Conservation (phyloP, 805 yeast species). For the Metschnikowia similis region DNA sequence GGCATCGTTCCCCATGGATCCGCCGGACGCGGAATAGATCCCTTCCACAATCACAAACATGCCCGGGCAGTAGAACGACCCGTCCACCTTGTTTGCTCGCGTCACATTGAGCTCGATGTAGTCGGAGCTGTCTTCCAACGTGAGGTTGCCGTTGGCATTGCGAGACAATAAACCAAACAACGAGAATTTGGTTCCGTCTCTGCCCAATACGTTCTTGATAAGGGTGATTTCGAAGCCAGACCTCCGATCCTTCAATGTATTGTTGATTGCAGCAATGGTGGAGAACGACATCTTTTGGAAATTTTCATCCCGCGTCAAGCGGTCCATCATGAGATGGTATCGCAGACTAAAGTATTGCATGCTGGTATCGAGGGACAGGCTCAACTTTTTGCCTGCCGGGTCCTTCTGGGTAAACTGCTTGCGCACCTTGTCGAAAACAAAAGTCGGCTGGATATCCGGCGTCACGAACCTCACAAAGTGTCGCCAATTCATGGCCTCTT, state of each 20-base stretch:
- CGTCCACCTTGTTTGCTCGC: constrained; percentile 58
- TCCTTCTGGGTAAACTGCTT: constrained; percentile 48
- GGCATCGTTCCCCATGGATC: constrained; percentile 27
- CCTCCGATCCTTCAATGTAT: constrained; percentile 12
- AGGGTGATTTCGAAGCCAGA: constrained; percentile 49
- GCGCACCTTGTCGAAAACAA: constrained; percentile 55
- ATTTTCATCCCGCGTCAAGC: constrained; percentile 69
- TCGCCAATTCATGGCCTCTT: constrained; percentile 53
- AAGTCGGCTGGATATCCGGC: constrained; percentile 61
- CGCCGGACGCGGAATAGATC: constrained; percentile 64
- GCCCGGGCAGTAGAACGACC: constrained; percentile 69
- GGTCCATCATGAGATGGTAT: constrained; percentile 60
- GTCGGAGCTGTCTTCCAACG: constrained; percentile 79
- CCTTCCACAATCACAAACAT: constrained; percentile 82
- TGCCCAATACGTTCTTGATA: constrained; percentile 80
- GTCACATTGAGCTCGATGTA: constrained; percentile 61
- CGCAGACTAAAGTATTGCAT: constrained; percentile 48
- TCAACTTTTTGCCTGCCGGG: constrained; percentile 12
- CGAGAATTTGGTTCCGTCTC: constrained; percentile 71
- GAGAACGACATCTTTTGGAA: constrained; percentile 54
- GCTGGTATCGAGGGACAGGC: constrained; percentile 14
- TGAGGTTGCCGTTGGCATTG: constrained; percentile 63
- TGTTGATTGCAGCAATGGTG: constrained; percentile 41
- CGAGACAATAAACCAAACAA: constrained; percentile 71
- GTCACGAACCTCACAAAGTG: constrained; percentile 67